Base-by-base conservation (phyloP, 768 basidiomycete species). In the Erythrobasidium yunnanense region DNA sequence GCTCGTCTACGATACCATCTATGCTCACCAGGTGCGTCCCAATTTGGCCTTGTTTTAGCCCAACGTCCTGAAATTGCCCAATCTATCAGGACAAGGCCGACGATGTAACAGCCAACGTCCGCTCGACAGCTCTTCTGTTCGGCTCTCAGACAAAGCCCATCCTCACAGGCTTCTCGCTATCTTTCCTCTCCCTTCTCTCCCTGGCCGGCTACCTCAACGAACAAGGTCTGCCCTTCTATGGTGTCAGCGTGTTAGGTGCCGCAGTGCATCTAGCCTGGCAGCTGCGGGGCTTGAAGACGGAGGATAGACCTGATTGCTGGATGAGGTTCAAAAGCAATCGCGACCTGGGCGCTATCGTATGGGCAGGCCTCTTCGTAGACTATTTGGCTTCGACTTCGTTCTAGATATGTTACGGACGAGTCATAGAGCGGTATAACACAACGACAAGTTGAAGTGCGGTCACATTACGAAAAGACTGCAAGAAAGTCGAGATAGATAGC, bases 1-100 rank as follows among this genome's bases (percentile, higher is more conserved):
- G 53, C 81, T 99, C 47, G 88, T 95, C 1, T 99, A 97, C 74
- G 95, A 99, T 72, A 93, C 86, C 53, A 90, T 97, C 70, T 97
- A 97, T 73, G 95, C 95, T 1, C 95, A 99, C 76, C 93, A 96
- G 79, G 90, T 87, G 68, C 30, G 77, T 32, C 33, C 18, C 4
- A 22, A 13, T 42, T n/a, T 49, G 1, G 32, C 34, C 30, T 55
- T 17, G 42, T 49, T 54, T 8, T 20, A 49, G n/a, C n/a, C n/a
- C n/a, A n/a, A n/a, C n/a, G n/a, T n/a, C 49, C n/a, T 67, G 11
- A 65, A 50, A 29, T 27, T 11, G 29, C 25, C 51, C 42, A 23
- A 35, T 3, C n/a, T n/a, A 25, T 8, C 74, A 95, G 87, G 95
- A 99, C 78, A 99, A 97, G 78, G 73, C 69, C 17, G 95, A 99